A percentile compares a stretch with the other conserved stretches of the same genome.
Evolutionary conservation across 164 flowering plant genomes (phyloP).

Genomic region (Berberis thunbergii): DNA sequence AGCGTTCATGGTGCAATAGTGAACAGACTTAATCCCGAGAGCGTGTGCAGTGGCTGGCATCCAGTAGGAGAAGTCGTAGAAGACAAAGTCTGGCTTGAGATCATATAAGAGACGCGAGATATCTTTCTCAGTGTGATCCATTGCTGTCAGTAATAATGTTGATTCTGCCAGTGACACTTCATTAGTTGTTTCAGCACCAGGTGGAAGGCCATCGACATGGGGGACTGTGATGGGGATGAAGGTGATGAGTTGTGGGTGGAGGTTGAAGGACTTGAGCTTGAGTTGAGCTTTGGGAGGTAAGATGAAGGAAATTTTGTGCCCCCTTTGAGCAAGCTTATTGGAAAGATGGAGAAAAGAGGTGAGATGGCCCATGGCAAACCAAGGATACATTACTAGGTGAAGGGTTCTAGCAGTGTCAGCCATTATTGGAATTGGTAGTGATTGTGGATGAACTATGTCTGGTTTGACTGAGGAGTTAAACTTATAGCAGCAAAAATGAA

Average conservation of each 20-base stretch:
- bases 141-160: constrained; percentile 4
- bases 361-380: constrained; percentile 8
- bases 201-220: constrained; percentile 8
- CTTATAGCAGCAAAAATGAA: no score
- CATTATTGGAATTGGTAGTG: no score
- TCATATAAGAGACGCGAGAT: neutral
- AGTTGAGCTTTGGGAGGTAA: constrained; percentile 4
- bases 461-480: no score
- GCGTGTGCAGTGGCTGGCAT: neutral
- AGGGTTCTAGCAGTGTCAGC: neutral
- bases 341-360: constrained; percentile 5
- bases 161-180: neutral
- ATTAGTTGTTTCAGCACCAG: constrained; percentile 4
- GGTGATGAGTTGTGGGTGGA: constrained; percentile 4
- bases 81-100: constrained; percentile 2
- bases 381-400: constrained; percentile 6
- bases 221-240: constrained; percentile 5
- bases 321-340: constrained; percentile 4
- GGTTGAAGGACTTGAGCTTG: neutral
- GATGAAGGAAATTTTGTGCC: constrained; percentile 4
- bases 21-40: constrained; percentile 1
- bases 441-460: no score
- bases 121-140: constrained; percentile 3
- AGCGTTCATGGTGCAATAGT: constrained; percentile 3
- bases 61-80: constrained; percentile 8